Conservation (phyloP, 2,329 filamentous ascomycete genomes). For the Ciborinia camelliae region DNA sequence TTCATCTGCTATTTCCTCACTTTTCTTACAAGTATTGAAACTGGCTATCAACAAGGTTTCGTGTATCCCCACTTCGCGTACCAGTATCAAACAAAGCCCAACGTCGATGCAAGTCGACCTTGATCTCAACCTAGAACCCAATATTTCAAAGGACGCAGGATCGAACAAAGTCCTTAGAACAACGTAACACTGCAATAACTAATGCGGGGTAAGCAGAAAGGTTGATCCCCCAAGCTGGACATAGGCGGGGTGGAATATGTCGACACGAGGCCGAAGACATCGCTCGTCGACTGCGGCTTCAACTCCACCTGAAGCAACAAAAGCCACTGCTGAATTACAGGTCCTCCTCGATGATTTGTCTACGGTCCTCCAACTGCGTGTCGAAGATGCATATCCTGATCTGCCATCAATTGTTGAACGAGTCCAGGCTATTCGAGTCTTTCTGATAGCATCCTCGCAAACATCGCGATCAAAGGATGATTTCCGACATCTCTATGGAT, state of each 20-base stretch:
- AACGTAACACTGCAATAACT: slow-evolving; percentile 16
- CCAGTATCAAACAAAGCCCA: slow-evolving; percentile 19
- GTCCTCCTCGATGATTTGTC: slow-evolving; percentile 48
- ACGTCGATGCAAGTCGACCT: slow-evolving; percentile 26
- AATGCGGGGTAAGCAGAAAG: slow-evolving; percentile 30
- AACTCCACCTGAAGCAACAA: slow-evolving; percentile 52
- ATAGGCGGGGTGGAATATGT: slow-evolving; percentile 44
- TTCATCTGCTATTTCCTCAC: not conserved
- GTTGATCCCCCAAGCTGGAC: slow-evolving; percentile 28
- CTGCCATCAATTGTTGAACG: slow-evolving; percentile 36
- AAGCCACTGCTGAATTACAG: slow-evolving; percentile 58
- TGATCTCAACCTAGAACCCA: slow-evolving; percentile 4
- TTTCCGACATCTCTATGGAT: slow-evolving; percentile 77
- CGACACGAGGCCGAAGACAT: slow-evolving; percentile 53
- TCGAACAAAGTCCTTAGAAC: slow-evolving; percentile 15
- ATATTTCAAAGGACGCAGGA: slow-evolving; percentile 21
- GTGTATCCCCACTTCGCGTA: slow-evolving; percentile 19
- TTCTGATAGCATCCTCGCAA: slow-evolving; percentile 42
- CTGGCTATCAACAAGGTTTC: slow-evolving; percentile 10
- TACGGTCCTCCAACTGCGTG: slow-evolving; percentile 36
- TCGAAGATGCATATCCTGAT: slow-evolving; percentile 33
- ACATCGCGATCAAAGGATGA: slow-evolving; percentile 64
- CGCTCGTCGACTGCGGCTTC: slow-evolving; percentile 64
- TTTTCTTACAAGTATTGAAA: not conserved
- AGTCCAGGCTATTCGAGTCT: slow-evolving; percentile 34